phyloP scores from a whole-genome alignment of 306 rosid genomes.

The Rosa rugosa region DNA sequence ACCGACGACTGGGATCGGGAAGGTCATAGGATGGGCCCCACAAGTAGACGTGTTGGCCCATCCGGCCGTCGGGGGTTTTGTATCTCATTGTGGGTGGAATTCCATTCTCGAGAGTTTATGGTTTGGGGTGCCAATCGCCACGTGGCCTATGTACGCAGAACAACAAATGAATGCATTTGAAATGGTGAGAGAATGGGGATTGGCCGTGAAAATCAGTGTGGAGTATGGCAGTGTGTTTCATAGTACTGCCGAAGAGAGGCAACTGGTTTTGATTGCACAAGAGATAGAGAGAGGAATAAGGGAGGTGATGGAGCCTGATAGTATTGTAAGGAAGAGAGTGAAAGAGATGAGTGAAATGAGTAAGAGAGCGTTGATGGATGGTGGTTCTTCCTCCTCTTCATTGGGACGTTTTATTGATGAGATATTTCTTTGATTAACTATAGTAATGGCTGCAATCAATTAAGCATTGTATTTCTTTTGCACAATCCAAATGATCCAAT shows the following conservation, averaged over 20 bases:
- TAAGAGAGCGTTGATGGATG: slow-evolving; percentile 16
- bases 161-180: slow-evolving; percentile 38
- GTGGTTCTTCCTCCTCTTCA: slow-evolving; percentile 21
- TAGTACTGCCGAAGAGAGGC: not conserved
- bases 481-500: too few relatives aligned
- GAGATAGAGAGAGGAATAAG: slow-evolving; percentile 25
- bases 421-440: not conserved
- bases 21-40: too few relatives aligned
- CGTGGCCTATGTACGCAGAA: slow-evolving; percentile 51
- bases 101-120: slow-evolving; percentile 46
- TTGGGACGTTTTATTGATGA: not conserved
- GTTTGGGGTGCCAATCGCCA: slow-evolving; percentile 50
- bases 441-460: too few relatives aligned
- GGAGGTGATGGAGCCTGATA: slow-evolving; percentile 16
- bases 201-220: slow-evolving; percentile 15
- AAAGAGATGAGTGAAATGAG: slow-evolving; percentile 22
- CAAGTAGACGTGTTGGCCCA: not conserved
- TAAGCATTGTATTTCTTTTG: too few relatives aligned
- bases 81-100: slow-evolving; percentile 65
- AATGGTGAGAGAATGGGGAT: too few relatives aligned
- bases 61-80: slow-evolving; percentile 41
- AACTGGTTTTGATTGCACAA: not conserved
- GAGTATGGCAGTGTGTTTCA: not conserved
- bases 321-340: slow-evolving; percentile 13
- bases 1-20: slow-evolving; percentile 27